Evolutionary conservation across 805 yeast genomes (phyloP), one percentile per base, ranked within the genome.

Genomic region (Wickerhamiella cacticola): DNA sequence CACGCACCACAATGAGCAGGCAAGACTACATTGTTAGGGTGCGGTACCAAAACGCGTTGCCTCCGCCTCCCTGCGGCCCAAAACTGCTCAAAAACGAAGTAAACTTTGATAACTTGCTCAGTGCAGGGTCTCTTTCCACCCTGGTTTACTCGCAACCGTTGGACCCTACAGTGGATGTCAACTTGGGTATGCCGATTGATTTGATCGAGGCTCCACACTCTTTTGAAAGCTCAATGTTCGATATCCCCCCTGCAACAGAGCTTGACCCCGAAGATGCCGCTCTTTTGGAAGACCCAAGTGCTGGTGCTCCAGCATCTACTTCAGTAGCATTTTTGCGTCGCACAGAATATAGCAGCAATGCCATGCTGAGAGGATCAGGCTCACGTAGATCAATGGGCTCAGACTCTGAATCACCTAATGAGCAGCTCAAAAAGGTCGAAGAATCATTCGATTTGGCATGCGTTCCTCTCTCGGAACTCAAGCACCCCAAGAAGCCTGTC

Each of bases 11-110:
- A 22, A 42, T 29, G 38, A 31, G 44, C 22, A 49, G 68, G 25
- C 70, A 67, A 52, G 73, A 68, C 53, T 68, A 64, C 49, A 61
- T 68, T 48, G 94, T 94, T 41, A 80, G 82, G 56, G 76, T 82
- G 47, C 75, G 94, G 59, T 89, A 87, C 63, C 76, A 76, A 50
- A 92, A 92, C 62, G 82, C 78, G 58, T 70, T 92, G 21, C 98
- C 98, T 5, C 88, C 96, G 1, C 97, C 97, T 8, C 82, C 89
- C 21, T 72, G 92, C 52, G 86, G 95, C 41, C 96, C 98, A 25
- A 85, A 82, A 62, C 72, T 88, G 49, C 64, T 92, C 46, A 74
- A 78, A 44, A 75, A 79, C 54, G 67, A 64, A 24, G 58, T 61
- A 61, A 61, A 68, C 64, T 56, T 70, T 58, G 73, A 74, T 45